These are phyloP conservation scores for Chrysoporthe cubensis DNA, from an alignment of 2,329 filamentous ascomycete genomes.

Conservation along the genomic window DNA sequence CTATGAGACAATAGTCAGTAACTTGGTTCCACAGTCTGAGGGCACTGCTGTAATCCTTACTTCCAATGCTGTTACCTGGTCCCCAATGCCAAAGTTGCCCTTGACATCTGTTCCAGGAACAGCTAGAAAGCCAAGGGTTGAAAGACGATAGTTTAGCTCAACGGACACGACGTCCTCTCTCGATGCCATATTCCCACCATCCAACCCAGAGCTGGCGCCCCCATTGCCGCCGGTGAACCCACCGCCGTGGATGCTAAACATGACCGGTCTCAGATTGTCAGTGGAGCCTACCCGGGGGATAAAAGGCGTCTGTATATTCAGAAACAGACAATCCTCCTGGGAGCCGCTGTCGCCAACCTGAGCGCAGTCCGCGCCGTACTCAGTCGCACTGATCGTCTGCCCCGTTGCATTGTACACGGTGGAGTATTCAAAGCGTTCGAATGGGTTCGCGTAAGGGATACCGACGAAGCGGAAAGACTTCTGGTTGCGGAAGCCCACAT, in stretches of 20 bases:
- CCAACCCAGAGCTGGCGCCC: constrained; percentile 30
- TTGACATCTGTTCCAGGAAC: constrained; percentile 54
- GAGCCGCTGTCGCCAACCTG: constrained; percentile 38
- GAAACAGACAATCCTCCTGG: constrained; percentile 51
- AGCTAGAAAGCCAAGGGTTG: constrained; percentile 54
- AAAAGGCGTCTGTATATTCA: constrained; percentile 53
- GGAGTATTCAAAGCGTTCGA: constrained; percentile 41
- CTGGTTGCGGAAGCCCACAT: constrained; percentile 55
- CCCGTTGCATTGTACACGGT: constrained; percentile 48
- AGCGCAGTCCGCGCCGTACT: constrained; percentile 49
- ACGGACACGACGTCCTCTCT: constrained; percentile 55
- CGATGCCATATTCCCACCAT: constrained; percentile 53
- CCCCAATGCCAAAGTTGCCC: constrained; percentile 56
- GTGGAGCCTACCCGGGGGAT: constrained; percentile 36
- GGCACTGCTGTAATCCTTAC: constrained; percentile 28
- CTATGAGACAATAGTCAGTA: not conserved
- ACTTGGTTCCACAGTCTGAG: not conserved
- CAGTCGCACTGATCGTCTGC: constrained; percentile 48
- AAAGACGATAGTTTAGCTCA: constrained; percentile 54
- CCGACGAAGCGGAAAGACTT: constrained; percentile 47
- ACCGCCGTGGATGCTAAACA: constrained; percentile 57
- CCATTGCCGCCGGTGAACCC: constrained; percentile 49
- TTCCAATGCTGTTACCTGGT: constrained; percentile 53
- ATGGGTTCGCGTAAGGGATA: constrained; percentile 24
- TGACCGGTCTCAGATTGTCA: constrained; percentile 48